Evolutionary conservation across 345 rosid species (phyloP).

Genomic region (Conringia planisiliqua): DNA sequence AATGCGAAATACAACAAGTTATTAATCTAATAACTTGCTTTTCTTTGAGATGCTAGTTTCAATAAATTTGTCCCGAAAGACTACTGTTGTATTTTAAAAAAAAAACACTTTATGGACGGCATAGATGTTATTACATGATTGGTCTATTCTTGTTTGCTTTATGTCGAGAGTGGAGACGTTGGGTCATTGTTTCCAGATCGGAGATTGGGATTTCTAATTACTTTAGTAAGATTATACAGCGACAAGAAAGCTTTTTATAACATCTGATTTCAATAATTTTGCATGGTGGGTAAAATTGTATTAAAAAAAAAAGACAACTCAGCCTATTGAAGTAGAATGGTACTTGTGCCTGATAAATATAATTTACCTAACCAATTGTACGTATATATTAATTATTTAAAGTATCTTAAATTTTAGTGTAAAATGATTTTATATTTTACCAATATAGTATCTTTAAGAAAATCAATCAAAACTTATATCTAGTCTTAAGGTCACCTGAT

Average conservation of each 20-base stretch:
- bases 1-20: background rate
- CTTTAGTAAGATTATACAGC: background rate
- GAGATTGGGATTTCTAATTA: conserved; percentile 7
- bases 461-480: background rate
- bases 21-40: background rate
- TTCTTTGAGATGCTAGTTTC: background rate
- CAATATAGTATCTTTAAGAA: background rate
- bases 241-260: background rate
- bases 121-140: background rate
- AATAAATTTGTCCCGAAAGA: background rate
- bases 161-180: background rate
- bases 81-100: background rate
- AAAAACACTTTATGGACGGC: background rate
- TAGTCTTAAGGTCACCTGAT: background rate
- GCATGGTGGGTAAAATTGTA: background rate
- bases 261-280: background rate
- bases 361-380: background rate
- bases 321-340: background rate
- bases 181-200: conserved; percentile 8
- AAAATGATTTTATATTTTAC: background rate
- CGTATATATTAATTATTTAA: background rate
- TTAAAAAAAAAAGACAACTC: background rate
- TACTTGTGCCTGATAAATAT: background rate
- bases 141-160: conserved; percentile 3
- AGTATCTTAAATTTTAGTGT: background rate